Conservation (phyloP, 1,284 basidiomycete genomes). For the Ceratobasidium sp. region DNA sequence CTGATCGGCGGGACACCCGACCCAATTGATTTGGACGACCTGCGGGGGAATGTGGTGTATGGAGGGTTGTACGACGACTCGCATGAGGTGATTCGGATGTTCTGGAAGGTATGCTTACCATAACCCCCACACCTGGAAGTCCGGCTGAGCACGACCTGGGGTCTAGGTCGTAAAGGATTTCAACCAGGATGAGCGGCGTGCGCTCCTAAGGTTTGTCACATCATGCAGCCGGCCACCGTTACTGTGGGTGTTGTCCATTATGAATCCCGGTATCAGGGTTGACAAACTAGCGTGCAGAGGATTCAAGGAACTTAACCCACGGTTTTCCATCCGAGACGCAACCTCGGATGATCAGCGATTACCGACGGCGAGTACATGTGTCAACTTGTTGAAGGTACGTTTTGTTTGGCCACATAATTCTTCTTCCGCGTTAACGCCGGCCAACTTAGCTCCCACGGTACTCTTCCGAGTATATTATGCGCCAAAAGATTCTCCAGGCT, state of each 20-base stretch:
- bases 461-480: slow-evolving; percentile 64
- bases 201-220: slow-evolving; percentile 86
- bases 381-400: slow-evolving; percentile 81
- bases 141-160: slow-evolving; percentile 48
- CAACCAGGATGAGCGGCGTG: slow-evolving; percentile 71
- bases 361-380: slow-evolving; percentile 83
- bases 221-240: slow-evolving; percentile 88
- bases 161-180: slow-evolving; percentile 75
- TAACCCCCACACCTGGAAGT: slow-evolving; percentile 48
- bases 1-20: slow-evolving; percentile 83
- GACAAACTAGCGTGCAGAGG: slow-evolving; percentile 59
- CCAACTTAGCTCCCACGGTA: slow-evolving; percentile 69
- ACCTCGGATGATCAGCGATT: slow-evolving; percentile 75
- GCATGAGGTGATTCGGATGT: slow-evolving; percentile 71
- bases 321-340: slow-evolving; percentile 83
- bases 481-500: slow-evolving; percentile 83
- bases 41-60: slow-evolving; percentile 76
- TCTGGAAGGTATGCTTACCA: slow-evolving; percentile 68
- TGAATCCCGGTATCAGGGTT: not conserved
- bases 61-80: slow-evolving; percentile 76
- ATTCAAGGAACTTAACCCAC: slow-evolving; percentile 85
- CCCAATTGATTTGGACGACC: slow-evolving; percentile 81
- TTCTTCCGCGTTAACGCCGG: slow-evolving; percentile 15
- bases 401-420: not conserved
- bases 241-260: slow-evolving; percentile 60